Evolutionary conservation across 306 rosid genomes (phyloP).

Genomic region (Castanopsis chinensis): DNA sequence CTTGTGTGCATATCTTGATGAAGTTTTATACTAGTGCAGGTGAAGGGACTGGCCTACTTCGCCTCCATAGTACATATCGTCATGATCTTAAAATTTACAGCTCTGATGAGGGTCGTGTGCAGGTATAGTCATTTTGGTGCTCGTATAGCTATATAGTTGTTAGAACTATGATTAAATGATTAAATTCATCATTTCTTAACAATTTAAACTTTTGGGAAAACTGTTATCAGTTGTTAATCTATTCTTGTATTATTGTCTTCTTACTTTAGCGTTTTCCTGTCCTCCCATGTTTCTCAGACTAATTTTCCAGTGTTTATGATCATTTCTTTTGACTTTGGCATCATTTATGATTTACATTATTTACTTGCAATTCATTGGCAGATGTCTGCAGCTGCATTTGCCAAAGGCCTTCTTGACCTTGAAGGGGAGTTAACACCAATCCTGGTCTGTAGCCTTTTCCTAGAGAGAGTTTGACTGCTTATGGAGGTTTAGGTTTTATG

Average conservation of each 20-base stretch:
- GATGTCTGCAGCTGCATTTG: slow-evolving; percentile 99
- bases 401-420: slow-evolving; percentile 97
- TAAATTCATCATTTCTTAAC: too few species aligned
- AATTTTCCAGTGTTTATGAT: slow-evolving; percentile 1
- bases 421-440: slow-evolving; percentile 97
- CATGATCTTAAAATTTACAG: slow-evolving; percentile 97
- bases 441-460: slow-evolving; percentile 61
- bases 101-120: slow-evolving; percentile 99
- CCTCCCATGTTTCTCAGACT: slow-evolving; percentile 1
- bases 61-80: slow-evolving; percentile 97
- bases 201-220: too few species aligned
- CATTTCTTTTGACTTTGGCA: slow-evolving; percentile 17
- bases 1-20: slow-evolving; percentile 7
- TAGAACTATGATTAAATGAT: too few species aligned
- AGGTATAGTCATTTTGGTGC: slow-evolving; percentile 50
- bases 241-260: background rate
- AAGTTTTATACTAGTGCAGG: slow-evolving; percentile 53
- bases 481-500: slow-evolving; percentile 22
- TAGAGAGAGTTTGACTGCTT: slow-evolving; percentile 19
- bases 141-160: background rate
- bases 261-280: slow-evolving; percentile 15
- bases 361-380: slow-evolving; percentile 38
- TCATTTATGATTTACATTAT: slow-evolving; percentile 22
- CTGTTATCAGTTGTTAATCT: background rate
- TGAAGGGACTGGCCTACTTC: slow-evolving; percentile 97